Evolutionary conservation across 192 early-diverging fungal genomes (phyloP), one percentile per base, ranked within the genome.

Genomic region (Phycomyces nitens): DNA sequence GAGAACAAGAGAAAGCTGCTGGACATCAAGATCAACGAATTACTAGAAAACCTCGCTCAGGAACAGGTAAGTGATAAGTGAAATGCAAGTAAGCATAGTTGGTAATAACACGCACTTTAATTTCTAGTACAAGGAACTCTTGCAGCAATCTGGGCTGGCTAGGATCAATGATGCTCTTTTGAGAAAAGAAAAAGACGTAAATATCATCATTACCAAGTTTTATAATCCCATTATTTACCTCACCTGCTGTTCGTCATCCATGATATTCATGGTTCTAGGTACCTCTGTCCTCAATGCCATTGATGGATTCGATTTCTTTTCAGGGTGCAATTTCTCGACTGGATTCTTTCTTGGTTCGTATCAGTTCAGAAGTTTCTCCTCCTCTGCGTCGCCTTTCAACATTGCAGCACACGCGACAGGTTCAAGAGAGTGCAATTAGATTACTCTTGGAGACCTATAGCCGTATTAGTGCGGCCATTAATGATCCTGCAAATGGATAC

Each of bases 341-440:
- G 16, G 91, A 93, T 58, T 75, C 69, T 20, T 94, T 87, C 66
- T 74, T 94, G 26, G 78, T 82, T 24, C 71, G 77, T 7, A 80
- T 76, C 2, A 76, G 75, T 47, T 53, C 85, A 52, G 90, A 94
- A 63, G 74, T 79, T 9, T 70, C 83, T 21, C 59, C 79, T 24
- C 73, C 71, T 56, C 72, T 84, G 16, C 69, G 72, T 34, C 71
- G 82, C 63, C 60, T 83, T 22, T 76, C 82, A 15, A 75, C 82
- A 7, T 66, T 77, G 0, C 67, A 78, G n/a, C 68, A 84, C 14
- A 80, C 80, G 42, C 76, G 77, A 57, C 27, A 62, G 21, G 80
- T 89, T 12, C 80, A 81, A 24, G 60, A 73, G 29, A 73, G 76
- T 42, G 87, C 81, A 22, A 73, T 80, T 26, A 72, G 73, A 24